These are phyloP conservation scores for Calocera viscosa DNA, from an alignment of 768 basidiomycete species.

Conservation along the genomic window DNA sequence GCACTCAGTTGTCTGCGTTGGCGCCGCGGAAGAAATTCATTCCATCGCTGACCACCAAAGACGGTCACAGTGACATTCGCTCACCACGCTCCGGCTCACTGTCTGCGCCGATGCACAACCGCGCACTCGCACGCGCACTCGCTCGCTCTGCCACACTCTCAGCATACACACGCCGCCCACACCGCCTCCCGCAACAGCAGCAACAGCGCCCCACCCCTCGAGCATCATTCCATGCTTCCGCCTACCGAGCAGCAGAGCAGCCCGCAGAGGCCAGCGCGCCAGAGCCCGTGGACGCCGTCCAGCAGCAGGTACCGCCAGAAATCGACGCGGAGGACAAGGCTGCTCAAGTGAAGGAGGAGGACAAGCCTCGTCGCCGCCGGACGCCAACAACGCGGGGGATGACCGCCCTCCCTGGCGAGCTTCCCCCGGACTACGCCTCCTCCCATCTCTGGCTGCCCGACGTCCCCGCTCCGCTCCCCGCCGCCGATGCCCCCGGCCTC, in stretches of 20 bases:
- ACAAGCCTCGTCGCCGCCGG: background rate
- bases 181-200: background rate
- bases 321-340: background rate
- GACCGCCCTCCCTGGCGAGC: background rate
- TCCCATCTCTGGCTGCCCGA: conserved; percentile 3
- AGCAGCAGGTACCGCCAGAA: background rate
- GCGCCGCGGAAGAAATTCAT: conserved; percentile 1
- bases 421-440: background rate
- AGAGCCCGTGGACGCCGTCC: background rate
- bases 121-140: background rate
- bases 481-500: conserved; percentile 22
- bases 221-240: background rate
- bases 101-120: background rate
- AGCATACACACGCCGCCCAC: background rate
- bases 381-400: background rate
- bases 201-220: background rate
- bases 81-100: too few species aligned
- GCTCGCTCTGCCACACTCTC: background rate
- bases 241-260: background rate
- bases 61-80: too few species aligned
- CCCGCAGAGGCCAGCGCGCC: background rate
- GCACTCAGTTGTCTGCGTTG: background rate
- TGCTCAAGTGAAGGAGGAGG: background rate
- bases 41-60: too few species aligned
- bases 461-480: background rate